phyloP scores from a whole-genome alignment of 2,329 filamentous ascomycete genomes.

The Cucurbitaria berberidis region DNA sequence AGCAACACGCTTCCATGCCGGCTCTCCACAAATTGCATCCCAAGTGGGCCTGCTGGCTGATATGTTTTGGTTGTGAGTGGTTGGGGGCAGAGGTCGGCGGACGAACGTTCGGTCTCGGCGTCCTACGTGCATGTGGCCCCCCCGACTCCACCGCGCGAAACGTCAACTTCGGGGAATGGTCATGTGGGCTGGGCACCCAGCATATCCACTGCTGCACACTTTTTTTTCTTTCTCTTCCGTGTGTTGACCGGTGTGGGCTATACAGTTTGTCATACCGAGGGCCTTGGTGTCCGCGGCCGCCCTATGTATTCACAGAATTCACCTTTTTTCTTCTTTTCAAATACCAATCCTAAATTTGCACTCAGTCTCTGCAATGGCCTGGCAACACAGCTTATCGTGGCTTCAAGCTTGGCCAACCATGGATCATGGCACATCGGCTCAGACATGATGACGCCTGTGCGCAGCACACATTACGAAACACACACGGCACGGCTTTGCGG shows the following conservation, averaged over 20 bases:
- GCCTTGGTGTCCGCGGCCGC: background rate
- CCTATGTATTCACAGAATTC: background rate
- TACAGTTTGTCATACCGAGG: background rate
- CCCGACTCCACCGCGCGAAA: constrained; percentile 4
- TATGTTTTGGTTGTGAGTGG: constrained; percentile 4
- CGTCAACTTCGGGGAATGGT: constrained; percentile 18
- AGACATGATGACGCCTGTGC: constrained; percentile 33
- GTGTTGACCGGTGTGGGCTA: constrained; percentile 2
- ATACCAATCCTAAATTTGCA: background rate
- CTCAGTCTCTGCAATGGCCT: background rate
- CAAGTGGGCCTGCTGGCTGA: constrained; percentile 9
- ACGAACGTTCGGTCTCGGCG: constrained; percentile 18
- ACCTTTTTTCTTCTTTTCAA: background rate
- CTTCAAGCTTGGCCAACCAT: constrained; percentile 15
- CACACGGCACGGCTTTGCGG: constrained; percentile 28
- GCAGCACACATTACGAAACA: constrained; percentile 33
- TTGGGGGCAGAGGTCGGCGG: constrained; percentile 2
- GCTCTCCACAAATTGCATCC: background rate
- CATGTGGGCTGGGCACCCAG: constrained; percentile 18
- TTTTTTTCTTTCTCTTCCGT: constrained; percentile 14
- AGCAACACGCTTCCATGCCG: constrained; percentile 12
- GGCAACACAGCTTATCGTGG: constrained; percentile 9
- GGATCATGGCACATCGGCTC: constrained; percentile 24
- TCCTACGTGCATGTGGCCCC: constrained; percentile 17
- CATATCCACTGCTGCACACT: constrained; percentile 12